Evolutionary conservation across 2,329 filamentous ascomycete genomes (phyloP).

Genomic region (Hypoxylon sp.): DNA sequence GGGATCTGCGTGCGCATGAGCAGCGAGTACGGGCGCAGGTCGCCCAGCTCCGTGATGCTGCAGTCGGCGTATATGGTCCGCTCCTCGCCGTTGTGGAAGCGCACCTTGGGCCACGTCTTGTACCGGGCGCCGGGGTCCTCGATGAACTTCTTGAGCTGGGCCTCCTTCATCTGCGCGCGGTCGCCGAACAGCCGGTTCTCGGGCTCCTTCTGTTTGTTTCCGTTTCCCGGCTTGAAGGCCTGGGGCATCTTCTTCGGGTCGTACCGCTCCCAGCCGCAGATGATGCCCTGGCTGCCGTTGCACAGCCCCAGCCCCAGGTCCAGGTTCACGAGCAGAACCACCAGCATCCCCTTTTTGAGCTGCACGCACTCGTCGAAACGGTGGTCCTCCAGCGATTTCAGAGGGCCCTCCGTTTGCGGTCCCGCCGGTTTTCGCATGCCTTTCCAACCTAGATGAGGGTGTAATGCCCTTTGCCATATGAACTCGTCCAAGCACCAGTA

Average conservation of each 20-base stretch:
- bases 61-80: slow-evolving; percentile 65
- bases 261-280: slow-evolving; percentile 57
- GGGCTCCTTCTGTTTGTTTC: slow-evolving; percentile 32
- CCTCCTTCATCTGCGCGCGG: slow-evolving; percentile 53
- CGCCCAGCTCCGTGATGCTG: slow-evolving; percentile 60
- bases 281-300: slow-evolving; percentile 61
- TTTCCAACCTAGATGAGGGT: slow-evolving; percentile 48
- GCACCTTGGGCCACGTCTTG: slow-evolving; percentile 63
- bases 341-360: slow-evolving; percentile 63
- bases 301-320: slow-evolving; percentile 56
- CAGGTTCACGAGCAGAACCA: slow-evolving; percentile 65
- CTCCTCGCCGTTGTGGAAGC: slow-evolving; percentile 61
- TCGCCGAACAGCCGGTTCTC: slow-evolving; percentile 51
- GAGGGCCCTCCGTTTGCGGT: slow-evolving; percentile 44
- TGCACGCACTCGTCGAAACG: slow-evolving; percentile 57
- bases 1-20: slow-evolving; percentile 71
- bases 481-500: slow-evolving; percentile 58
- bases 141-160: slow-evolving; percentile 56
- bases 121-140: slow-evolving; percentile 43
- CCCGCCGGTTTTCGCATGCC: slow-evolving; percentile 31
- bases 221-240: slow-evolving; percentile 15
- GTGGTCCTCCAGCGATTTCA: slow-evolving; percentile 58
- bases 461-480: slow-evolving; percentile 47
- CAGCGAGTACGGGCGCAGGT: slow-evolving; percentile 58
- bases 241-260: slow-evolving; percentile 48